Evolutionary conservation across 1,284 basidiomycete species (phyloP), one percentile per base, ranked within the genome.

Genomic region (Pseudomicrostroma phylloplanum): DNA sequence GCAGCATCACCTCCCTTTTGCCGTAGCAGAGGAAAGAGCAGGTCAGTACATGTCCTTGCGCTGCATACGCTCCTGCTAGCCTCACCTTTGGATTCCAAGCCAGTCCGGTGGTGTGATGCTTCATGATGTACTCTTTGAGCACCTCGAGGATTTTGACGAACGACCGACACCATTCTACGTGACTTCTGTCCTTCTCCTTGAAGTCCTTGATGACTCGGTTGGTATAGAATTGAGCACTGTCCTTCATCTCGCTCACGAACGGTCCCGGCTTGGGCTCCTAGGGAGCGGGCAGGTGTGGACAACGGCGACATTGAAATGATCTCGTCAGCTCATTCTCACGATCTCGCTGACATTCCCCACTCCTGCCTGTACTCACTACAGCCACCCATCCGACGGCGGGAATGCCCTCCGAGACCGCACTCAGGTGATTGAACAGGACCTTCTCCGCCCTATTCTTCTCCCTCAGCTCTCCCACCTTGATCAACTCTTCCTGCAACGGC

Each of bases 381-480:
- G 88, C 85, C 54, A 98, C 87, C 94, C 94, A 99, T n/a, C 88
- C 93, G 59, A 91, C 86, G n/a, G 85, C 87, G 9, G 88, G 84
- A 0, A 87, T 88, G 13, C 90, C 91, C 76, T 96, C 93, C 13
- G 87, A 86, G 41, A 97, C 82, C 41, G 88, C 85, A 42, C 85
- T 88, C 49, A 97, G 82, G 75, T 94, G 91, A 57, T 86, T 87
- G 68, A 86, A 87, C 85, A 89, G 91, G 59, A 90, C 88, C 65
- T 89, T 83, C 62, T 92, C 90, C 17, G 86, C 87, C 67, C 90
- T 82, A 68, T 89, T 88, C 60, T 87, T 86, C 69, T 96, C 92
- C 80, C 92, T 92, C 67, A 89, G 82, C 59, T 88, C 87, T 36
- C 85, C 84, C 68, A 94, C 86, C 0, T 86, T 86, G 66, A 87